Conservation (phyloP, 75 land plant genomes). For the Pinus tabuliformis region DNA sequence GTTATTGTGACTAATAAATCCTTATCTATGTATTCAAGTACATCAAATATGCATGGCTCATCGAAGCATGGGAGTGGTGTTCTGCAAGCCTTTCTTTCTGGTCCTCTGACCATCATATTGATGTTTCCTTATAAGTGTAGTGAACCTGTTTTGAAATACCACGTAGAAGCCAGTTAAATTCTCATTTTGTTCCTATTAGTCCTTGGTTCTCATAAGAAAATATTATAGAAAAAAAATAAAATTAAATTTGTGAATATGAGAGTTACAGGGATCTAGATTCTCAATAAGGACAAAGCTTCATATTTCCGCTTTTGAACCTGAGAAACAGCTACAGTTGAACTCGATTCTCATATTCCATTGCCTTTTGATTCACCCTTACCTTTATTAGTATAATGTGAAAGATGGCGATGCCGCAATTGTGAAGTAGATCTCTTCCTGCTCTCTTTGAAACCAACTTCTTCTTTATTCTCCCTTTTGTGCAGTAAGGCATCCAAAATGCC, state of each 20-base stretch:
- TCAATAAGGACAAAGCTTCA: no score
- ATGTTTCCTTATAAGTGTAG: neutral
- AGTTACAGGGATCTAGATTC: no score
- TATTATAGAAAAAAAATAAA: neutral
- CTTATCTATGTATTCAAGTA: conserved; percentile 89
- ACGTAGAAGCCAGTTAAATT: neutral
- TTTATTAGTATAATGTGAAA: no score
- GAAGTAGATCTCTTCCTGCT: no score
- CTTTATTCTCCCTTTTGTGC: no score
- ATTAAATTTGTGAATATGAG: neutral
- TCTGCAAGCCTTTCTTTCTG: neutral
- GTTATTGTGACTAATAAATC: conserved; percentile 80
- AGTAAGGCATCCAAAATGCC: no score
- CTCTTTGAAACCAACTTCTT: no score
- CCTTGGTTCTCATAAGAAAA: neutral
- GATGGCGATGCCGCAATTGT: no score
- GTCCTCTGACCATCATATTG: neutral
- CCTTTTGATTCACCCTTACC: no score
- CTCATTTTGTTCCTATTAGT: neutral
- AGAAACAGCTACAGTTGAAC: no score
- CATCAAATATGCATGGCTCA: conserved; percentile 85
- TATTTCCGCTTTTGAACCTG: no score
- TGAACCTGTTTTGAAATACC: neutral
- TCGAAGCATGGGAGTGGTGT: conserved; percentile 71
- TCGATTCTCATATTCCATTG: no score